phyloP scores from a whole-genome alignment of 805 yeast species.

The Metschnikowia amazonensis region DNA sequence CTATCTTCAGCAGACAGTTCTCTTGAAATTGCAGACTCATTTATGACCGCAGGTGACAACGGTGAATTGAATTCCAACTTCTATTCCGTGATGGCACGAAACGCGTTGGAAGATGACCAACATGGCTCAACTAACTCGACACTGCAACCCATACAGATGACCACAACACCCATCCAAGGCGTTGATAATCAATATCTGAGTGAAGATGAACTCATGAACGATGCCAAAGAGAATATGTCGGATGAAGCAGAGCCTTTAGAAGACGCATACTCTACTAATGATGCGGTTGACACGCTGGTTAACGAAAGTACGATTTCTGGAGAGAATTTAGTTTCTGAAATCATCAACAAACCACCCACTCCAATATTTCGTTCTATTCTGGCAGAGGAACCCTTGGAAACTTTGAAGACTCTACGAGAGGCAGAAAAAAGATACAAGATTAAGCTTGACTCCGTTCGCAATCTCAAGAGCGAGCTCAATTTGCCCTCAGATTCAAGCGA shows the following conservation, averaged over 20 bases:
- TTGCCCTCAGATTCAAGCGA: constrained; percentile 7
- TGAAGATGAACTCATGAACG: neutral
- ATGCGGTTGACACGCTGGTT: neutral
- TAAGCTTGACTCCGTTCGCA: constrained; percentile 14
- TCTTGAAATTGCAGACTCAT: neutral
- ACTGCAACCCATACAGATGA: neutral
- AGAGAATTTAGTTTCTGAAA: neutral
- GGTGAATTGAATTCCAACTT: neutral
- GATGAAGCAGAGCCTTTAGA: neutral
- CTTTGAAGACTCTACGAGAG: constrained; percentile 11
- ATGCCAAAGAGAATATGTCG: neutral
- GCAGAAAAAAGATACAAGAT: constrained; percentile 16
- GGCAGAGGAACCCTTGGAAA: constrained; percentile 10
- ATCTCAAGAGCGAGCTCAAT: constrained; percentile 10
- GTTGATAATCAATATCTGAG: neutral
- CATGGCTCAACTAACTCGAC: neutral
- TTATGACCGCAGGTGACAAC: neutral
- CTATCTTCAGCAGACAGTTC: neutral
- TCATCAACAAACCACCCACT: neutral
- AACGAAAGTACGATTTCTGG: neutral
- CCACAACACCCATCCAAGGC: neutral
- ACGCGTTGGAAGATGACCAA: neutral
- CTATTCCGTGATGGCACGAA: neutral
- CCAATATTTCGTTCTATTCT: constrained; percentile 14
- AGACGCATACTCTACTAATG: neutral